Base-by-base conservation (phyloP, 768 basidiomycete genomes). In the Russula ochroleuca region DNA sequence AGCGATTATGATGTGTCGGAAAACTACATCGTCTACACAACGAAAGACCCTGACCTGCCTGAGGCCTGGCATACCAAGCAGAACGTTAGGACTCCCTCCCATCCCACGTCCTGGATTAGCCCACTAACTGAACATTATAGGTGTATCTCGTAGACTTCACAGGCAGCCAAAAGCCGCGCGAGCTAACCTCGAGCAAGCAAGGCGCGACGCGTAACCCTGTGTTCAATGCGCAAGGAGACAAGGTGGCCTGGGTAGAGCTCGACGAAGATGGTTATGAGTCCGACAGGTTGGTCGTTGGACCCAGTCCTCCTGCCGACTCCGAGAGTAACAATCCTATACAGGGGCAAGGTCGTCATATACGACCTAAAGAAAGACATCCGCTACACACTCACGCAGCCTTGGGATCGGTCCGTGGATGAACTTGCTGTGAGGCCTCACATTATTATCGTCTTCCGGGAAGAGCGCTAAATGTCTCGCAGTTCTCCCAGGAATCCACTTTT, bases 51-150 rank as follows among this genome's bases (percentile, higher is more conserved):
- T 1, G 70, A 80, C 59, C 80, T 95, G 19, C 84, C 85, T 14
- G 80, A 83, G 48, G 89, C 94, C 0, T 85, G 80, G 80, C 94
- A 98, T 74, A 98, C 96, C 2, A 92, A 91, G 69, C 89, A 93
- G 71, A 87, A 95, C 69, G 88, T 95, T 45, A 47, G 70, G 37
- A 45, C 35, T 35, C 35, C 50, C 13, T n/a, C 45, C 28, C 17
- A 40, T 5, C 25, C 9, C 21, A 19, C 40, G 19, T 31, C 33
- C 9, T n/a, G 60, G 5, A 50, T 21, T 43, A 6, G 21, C 50
- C 31, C 35, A 40, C 53, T 59, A 25, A 23, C 40, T 66, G 52
- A 47, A 61, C 25, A 13, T 59, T 25, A 50, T 59, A 91, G 90
- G 78, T 92, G 41, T 94, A 89, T 73, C 73, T 90, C 57, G 83